Percentiles rank a stretch among this genome's conserved stretches.
These are phyloP conservation scores for Rhynchospora tenuis DNA, from an alignment of 176 grass and related monocot species.

Conservation along the genomic window DNA sequence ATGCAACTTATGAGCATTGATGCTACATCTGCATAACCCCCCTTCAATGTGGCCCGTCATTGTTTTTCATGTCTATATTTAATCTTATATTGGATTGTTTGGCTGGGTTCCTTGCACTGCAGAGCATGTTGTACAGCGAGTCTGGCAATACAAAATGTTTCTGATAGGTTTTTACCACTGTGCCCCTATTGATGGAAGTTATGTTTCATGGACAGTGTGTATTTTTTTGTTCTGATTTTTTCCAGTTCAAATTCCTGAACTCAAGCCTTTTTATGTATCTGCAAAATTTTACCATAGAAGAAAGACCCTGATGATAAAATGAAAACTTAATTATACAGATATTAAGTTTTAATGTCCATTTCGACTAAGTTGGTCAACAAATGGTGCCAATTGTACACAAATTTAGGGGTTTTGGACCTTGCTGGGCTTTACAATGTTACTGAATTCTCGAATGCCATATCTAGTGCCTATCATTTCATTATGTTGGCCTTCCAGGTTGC, in stretches of 20 bases:
- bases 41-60: background rate
- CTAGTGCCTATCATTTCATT: background rate
- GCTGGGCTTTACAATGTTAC: background rate
- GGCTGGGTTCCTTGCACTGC: no score
- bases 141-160: background rate
- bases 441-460: background rate
- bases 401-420: background rate
- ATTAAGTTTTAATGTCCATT: background rate
- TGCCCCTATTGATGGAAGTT: background rate
- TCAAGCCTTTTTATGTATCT: background rate
- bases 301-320: background rate
- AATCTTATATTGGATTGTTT: background rate
- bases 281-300: background rate
- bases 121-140: background rate
- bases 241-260: background rate
- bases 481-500: background rate
- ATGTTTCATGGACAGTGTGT: background rate
- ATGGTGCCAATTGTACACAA: background rate
- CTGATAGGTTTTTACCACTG: background rate
- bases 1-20: background rate
- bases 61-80: background rate
- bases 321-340: background rate
- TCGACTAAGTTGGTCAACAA: background rate
- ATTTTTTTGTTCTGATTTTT: background rate
- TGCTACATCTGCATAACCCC: background rate